A percentile compares a stretch with the other conserved stretches of the same genome.
These are phyloP conservation scores for Trichothecium sympodiale DNA, from an alignment of 2,329 filamentous ascomycete species.

Conservation along the genomic window DNA sequence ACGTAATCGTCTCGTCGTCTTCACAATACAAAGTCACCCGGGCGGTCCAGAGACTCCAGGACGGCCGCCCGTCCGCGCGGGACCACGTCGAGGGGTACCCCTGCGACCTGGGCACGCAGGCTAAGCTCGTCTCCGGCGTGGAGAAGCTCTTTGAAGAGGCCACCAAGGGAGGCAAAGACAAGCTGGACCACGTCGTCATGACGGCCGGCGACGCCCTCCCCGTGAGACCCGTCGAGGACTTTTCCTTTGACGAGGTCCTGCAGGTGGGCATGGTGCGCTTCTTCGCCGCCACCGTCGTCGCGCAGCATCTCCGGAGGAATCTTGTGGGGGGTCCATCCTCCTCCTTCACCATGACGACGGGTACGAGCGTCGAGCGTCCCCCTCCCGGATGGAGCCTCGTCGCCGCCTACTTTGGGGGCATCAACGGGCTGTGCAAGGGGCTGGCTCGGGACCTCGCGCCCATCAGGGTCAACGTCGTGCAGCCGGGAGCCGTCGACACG, in stretches of 20 bases:
- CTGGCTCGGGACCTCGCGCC: conserved; percentile 54
- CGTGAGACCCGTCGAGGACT: conserved; percentile 24
- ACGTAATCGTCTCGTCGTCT: conserved; percentile 51
- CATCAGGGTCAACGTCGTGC: conserved; percentile 50
- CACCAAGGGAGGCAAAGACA: conserved; percentile 25
- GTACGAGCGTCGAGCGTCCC: conserved; percentile 38
- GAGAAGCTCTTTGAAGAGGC: conserved; percentile 34
- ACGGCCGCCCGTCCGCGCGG: conserved; percentile 16
- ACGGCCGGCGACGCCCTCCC: conserved; percentile 38
- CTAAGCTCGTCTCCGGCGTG: conserved; percentile 24
- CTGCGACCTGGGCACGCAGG: conserved; percentile 10
- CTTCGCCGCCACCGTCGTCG: conserved; percentile 38
- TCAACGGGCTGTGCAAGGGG: conserved; percentile 40
- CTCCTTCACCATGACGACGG: conserved; percentile 47
- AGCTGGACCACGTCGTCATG: conserved; percentile 46
- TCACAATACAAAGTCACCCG: conserved; percentile 33
- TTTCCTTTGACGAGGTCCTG: conserved; percentile 26
- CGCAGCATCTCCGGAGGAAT: conserved; percentile 34
- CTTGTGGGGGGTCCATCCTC: conserved; percentile 27
- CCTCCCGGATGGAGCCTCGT: conserved; percentile 38
- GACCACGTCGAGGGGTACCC: conserved; percentile 14
- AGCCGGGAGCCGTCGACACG: conserved; percentile 42
- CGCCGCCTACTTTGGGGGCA: conserved; percentile 33
- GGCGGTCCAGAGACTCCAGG: conserved; percentile 30
- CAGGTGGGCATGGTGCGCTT: conserved; percentile 36